Evolutionary conservation across 202 grass and related monocot genomes (phyloP), one percentile per base, ranked within the genome.

Genomic region (Saccharum hybrid): DNA sequence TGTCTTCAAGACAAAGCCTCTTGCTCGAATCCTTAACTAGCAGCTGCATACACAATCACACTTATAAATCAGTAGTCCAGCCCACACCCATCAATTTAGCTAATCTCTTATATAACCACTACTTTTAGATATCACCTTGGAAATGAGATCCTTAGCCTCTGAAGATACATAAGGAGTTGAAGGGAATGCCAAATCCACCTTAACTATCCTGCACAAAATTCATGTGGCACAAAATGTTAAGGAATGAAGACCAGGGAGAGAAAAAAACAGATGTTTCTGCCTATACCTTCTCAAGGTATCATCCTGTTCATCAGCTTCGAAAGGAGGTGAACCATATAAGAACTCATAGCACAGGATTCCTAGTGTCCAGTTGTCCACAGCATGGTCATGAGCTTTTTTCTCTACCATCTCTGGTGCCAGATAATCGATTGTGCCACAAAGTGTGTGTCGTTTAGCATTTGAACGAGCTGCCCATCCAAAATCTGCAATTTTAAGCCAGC

Each of bases 11-110:
- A 71, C 87, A 94, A 21, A 96, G 88, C 61, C 96, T 90, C 88
- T 96, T 98, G 81, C 83, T 89, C 61, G 96, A 92, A 71, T 98
- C 96, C 87, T 98, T 98, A 74, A 96, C 96, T 33, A 98, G 87
- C 60, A 98, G 93, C 93, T 98, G 68, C 66, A 84, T 77, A 67
- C 38, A 74, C 16, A 31, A 13, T 30, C 10, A 28, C 74, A 90
- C 10, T 78, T 10, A 30, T 43, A 78, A 26, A 16, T 59, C 21
- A 71, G 40, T 72, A 38, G 61, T 78, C 12, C 41, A 62, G n/a
- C 10, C 56, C n/a, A 54, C 48, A 54, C 4, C 16, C 26, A 54
- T 2, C 71, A 61, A 21, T 60, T 33, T 43, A 33, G 16, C 2
- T 26, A 57, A 69, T 16, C 30, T 31, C 48, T 14, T 84, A 11